phyloP scores from a whole-genome alignment of 495 filamentous ascomycete genomes.

The Lophiotrema nucula region DNA sequence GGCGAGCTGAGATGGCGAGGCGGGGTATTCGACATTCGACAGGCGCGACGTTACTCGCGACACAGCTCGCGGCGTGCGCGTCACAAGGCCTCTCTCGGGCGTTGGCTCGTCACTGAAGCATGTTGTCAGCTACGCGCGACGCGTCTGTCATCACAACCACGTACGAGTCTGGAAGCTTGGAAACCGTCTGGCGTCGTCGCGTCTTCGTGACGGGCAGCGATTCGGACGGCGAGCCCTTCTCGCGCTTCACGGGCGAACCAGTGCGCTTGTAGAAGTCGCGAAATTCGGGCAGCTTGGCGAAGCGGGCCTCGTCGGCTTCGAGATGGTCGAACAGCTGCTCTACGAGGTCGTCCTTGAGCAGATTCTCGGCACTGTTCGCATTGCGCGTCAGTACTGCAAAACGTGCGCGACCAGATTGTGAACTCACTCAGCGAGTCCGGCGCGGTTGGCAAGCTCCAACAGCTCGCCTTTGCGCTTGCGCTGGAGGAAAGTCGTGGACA shows the following conservation, averaged over 20 bases:
- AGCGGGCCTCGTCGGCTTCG: conserved; percentile 59
- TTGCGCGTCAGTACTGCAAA: neutral
- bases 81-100: conserved; percentile 34
- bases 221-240: conserved; percentile 44
- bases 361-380: conserved; percentile 63
- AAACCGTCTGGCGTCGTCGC: conserved; percentile 32
- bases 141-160: conserved; percentile 33
- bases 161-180: conserved; percentile 29
- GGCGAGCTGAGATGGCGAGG: conserved; percentile 82
- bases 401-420: too few species aligned
- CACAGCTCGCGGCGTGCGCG: conserved; percentile 59
- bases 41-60: conserved; percentile 50
- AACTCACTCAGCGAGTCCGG: conserved; percentile 71
- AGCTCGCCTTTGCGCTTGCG: conserved; percentile 84
- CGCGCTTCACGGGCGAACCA: conserved; percentile 78
- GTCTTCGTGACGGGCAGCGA: conserved; percentile 44
- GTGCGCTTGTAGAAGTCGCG: conserved; percentile 72
- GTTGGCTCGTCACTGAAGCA: conserved; percentile 21
- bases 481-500: conserved; percentile 73
- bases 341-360: conserved; percentile 83
- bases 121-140: conserved; percentile 27
- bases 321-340: conserved; percentile 73
- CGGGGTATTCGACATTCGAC: conserved; percentile 55
- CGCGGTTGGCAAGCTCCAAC: conserved; percentile 66
- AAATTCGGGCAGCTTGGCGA: conserved; percentile 62